Evolutionary conservation across 371 early-diverging fungal genomes (phyloP), one percentile per base, ranked within the genome.

Genomic region (Apophysomyces sp.): DNA sequence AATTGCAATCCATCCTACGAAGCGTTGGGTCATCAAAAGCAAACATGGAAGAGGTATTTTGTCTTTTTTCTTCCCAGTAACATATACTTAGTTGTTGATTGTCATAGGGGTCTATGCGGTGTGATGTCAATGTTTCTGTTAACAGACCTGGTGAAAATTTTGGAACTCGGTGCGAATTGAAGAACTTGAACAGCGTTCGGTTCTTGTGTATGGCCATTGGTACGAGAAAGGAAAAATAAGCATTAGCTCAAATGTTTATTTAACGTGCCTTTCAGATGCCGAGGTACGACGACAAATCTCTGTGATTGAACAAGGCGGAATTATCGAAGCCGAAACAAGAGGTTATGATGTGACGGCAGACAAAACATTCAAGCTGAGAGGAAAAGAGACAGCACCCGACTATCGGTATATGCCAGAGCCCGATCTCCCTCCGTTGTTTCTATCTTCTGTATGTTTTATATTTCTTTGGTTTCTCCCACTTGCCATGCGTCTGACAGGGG

Each of bases 331-430:
- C 52, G 95, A 94, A 63, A 97, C 97, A 0, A 78, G 94, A 8
- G 90, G 93, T 11, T 93, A 84, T 63, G 91, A 95, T 67, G 86
- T 83, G 1, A 70, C 69, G 3, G 71, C 72, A 5, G 80, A 81
- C 21, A 68, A 68, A 30, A 95, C 97, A 3, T 89, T 83, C 57
- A 74, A 73, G 54, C 65, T 91, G 9, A 72, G 97, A 55, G 80
- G 85, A 44, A 97, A 97, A 68, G 96, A 97, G 64, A 80, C 86
- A 6, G 86, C 90, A 0, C 87, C 85, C 0, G 97, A 97, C 70
- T 95, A 97, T 69, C 81, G 95, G 53, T 96, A 91, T 68, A 93
- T 95, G 89, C 92, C 94, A n/a, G 97, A 97, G 56, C 89, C 95
- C 1, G 95, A 97, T 60, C 66, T 96, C 13, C 94, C 97, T 4